Conservation (phyloP, 768 basidiomycete species). For the Leccinum broughii region DNA sequence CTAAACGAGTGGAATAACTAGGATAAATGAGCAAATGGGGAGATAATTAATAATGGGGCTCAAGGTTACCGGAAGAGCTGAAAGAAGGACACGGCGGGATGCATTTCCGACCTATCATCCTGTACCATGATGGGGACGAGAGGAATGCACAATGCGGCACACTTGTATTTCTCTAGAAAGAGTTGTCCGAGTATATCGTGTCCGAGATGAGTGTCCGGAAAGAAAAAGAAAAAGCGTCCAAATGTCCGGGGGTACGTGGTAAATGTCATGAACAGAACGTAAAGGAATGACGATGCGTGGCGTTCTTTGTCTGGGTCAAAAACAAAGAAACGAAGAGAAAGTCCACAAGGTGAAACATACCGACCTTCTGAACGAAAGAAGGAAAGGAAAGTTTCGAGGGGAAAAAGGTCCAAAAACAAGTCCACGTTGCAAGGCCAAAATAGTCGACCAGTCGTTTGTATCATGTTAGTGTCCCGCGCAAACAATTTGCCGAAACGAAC, state of each 20-base stretch:
- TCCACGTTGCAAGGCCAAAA: slow-evolving; percentile 9
- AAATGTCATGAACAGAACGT: slow-evolving; percentile 28
- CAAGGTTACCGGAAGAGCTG: too few relatives aligned
- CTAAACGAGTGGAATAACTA: too few relatives aligned
- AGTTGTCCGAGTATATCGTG: slow-evolving; percentile 18
- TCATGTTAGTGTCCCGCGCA: background rate
- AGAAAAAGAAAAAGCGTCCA: background rate
- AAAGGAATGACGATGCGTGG: slow-evolving; percentile 9
- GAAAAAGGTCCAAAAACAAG: slow-evolving; percentile 11
- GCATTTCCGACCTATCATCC: too few relatives aligned
- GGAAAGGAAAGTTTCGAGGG: background rate
- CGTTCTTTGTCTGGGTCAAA: slow-evolving; percentile 10
- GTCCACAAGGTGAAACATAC: slow-evolving; percentile 9
- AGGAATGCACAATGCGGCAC: too few relatives aligned
- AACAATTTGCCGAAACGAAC: background rate
- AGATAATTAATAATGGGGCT: too few relatives aligned
- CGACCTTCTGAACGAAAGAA: slow-evolving; percentile 4
- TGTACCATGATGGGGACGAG: too few relatives aligned
- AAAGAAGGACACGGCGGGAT: too few relatives aligned
- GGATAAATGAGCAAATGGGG: too few relatives aligned
- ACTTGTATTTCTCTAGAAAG: slow-evolving; percentile 16
- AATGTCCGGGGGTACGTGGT: slow-evolving; percentile 23
- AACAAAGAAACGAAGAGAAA: background rate
- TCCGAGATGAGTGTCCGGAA: slow-evolving; percentile 21
- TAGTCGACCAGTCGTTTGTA: background rate